These are phyloP conservation scores for Diaporthe australafricana DNA, from an alignment of 2,329 filamentous ascomycete species.

Conservation along the genomic window DNA sequence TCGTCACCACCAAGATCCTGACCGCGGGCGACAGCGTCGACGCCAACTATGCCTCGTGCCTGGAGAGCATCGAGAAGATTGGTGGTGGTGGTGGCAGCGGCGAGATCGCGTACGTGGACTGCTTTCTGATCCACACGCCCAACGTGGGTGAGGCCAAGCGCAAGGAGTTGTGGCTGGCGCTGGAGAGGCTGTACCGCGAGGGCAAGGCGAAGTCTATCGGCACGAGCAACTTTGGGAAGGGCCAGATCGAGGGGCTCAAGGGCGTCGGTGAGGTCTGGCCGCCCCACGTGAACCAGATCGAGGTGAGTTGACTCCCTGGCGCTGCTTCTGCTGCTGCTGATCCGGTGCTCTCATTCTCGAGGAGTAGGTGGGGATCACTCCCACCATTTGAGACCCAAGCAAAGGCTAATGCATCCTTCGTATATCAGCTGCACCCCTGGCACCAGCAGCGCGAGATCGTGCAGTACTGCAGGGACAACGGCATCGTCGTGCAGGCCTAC, in stretches of 20 bases:
- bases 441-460: slow-evolving; percentile 63
- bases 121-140: slow-evolving; percentile 33
- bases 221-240: slow-evolving; percentile 30
- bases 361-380: too few species aligned
- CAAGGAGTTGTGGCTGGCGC: slow-evolving; percentile 27
- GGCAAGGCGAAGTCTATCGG: slow-evolving; percentile 34
- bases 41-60: slow-evolving; percentile 65
- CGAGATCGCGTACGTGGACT: slow-evolving; percentile 22
- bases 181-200: slow-evolving; percentile 28
- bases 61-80: slow-evolving; percentile 70
- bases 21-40: slow-evolving; percentile 50
- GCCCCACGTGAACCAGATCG: slow-evolving; percentile 35
- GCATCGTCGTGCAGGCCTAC: slow-evolving; percentile 66
- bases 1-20: slow-evolving; percentile 73
- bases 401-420: neutral
- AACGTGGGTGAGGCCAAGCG: slow-evolving; percentile 5
- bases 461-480: slow-evolving; percentile 78
- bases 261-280: slow-evolving; percentile 30
- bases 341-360: too few species aligned
- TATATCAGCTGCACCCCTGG: slow-evolving; percentile 76
- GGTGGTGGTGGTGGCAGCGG: neutral
- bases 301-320: slow-evolving; percentile 19
- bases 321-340: neutral
- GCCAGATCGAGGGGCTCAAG: slow-evolving; percentile 30
- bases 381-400: too few species aligned